Evolutionary conservation across 805 yeast species (phyloP).

Genomic region (Candida montana): DNA sequence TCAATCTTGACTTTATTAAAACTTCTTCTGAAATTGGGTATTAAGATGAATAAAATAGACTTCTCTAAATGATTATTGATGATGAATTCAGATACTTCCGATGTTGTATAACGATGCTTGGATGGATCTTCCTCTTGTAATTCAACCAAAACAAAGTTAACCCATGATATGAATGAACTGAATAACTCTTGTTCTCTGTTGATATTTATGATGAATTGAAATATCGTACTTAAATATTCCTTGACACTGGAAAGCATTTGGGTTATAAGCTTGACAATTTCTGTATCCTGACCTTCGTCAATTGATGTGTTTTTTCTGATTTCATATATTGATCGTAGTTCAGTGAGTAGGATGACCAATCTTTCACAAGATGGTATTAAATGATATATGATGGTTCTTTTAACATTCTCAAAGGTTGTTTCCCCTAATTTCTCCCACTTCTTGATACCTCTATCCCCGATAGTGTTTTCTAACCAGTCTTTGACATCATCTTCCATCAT

Average conservation of each 20-base stretch:
- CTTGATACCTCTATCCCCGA: slow-evolving; percentile 62
- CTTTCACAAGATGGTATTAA: slow-evolving; percentile 54
- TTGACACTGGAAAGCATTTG: slow-evolving; percentile 14
- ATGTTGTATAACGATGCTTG: slow-evolving; percentile 13
- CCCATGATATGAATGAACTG: slow-evolving; percentile 39
- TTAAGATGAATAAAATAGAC: slow-evolving; percentile 16
- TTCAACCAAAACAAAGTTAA: slow-evolving; percentile 25
- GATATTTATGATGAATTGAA: slow-evolving; percentile 34
- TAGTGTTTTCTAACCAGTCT: slow-evolving; percentile 58
- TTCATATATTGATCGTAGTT: slow-evolving; percentile 33
- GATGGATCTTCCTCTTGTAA: slow-evolving; percentile 24
- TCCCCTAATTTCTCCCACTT: slow-evolving; percentile 49
- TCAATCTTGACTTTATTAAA: slow-evolving; percentile 20
- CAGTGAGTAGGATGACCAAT: slow-evolving; percentile 40
- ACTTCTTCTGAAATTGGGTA: slow-evolving; percentile 20
- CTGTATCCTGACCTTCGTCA: not conserved
- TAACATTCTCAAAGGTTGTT: slow-evolving; percentile 42
- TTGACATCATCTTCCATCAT: slow-evolving; percentile 42
- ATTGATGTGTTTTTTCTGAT: too few species aligned
- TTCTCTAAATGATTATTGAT: slow-evolving; percentile 20
- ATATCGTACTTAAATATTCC: slow-evolving; percentile 27
- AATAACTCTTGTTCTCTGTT: slow-evolving; percentile 43
- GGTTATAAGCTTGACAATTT: slow-evolving; percentile 5
- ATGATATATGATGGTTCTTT: slow-evolving; percentile 43
- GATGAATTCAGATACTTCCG: slow-evolving; percentile 25